These are phyloP conservation scores for Nicotiana noctiflora DNA, from an alignment of 257 asterid species.

Conservation along the genomic window DNA sequence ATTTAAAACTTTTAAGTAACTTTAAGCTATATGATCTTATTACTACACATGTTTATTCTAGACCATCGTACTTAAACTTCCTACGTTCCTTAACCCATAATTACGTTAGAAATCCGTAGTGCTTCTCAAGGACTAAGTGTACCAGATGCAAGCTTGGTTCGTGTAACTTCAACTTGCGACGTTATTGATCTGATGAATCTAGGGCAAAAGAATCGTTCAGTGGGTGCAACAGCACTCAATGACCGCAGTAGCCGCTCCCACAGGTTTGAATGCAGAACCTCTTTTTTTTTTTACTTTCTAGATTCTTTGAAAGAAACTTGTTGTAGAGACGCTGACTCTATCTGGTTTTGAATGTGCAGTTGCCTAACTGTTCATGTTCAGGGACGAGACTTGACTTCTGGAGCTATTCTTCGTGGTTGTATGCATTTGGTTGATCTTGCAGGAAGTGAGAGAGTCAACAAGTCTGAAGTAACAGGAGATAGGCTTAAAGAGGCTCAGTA, in stretches of 20 bases:
- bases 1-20: neutral
- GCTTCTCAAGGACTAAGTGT: conserved; percentile 91
- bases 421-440: conserved; percentile 99
- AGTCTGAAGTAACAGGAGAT: conserved; percentile 96
- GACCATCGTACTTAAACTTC: neutral
- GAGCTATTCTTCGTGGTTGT: conserved; percentile 76
- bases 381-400: conserved; percentile 82
- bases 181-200: conserved; percentile 86
- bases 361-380: conserved; percentile 95
- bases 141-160: conserved; percentile 78
- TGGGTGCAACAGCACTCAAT: conserved; percentile 87
- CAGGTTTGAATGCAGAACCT: conserved; percentile 36
- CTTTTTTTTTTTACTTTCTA: neutral
- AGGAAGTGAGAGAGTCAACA: conserved; percentile 99
- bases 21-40: neutral
- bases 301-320: neutral
- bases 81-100: conserved; percentile 39
- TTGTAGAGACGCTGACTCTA: conserved; percentile 7
- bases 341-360: conserved; percentile 30
- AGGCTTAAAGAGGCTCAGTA: conserved; percentile 97
- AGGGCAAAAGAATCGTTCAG: conserved; percentile 78
- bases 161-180: conserved; percentile 68
- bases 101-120: conserved; percentile 84
- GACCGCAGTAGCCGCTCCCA: conserved; percentile 92
- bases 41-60: neutral